Percentiles rank a stretch among this genome's conserved stretches.
Conservation (phyloP, 2,329 filamentous ascomycete genomes). For the Clarireedia sp. region DNA sequence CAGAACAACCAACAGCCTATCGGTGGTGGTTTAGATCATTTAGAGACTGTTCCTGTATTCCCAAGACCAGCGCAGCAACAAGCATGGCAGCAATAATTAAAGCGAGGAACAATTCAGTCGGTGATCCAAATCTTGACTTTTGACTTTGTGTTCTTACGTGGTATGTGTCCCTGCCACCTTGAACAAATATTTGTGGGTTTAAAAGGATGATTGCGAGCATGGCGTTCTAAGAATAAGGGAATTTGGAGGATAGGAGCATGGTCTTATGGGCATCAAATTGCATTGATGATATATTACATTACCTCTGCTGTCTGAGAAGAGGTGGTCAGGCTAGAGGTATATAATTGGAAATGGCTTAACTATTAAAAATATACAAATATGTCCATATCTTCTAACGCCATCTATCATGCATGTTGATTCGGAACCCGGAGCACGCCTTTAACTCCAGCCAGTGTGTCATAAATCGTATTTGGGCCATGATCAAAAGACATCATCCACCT, state of each 20-base stretch:
- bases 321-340: slow-evolving; percentile 12
- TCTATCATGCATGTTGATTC: no score
- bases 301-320: slow-evolving; percentile 7
- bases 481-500: slow-evolving; percentile 41
- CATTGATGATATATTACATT: slow-evolving; percentile 22
- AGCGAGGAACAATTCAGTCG: neutral
- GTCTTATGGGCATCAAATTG: slow-evolving; percentile 16
- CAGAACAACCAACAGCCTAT: slow-evolving; percentile 72
- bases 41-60: slow-evolving; percentile 78
- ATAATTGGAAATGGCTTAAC: slow-evolving; percentile 6
- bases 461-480: neutral
- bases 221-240: slow-evolving; percentile 24
- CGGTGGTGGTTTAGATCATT: slow-evolving; percentile 69
- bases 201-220: slow-evolving; percentile 21
- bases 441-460: neutral
- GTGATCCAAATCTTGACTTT: neutral
- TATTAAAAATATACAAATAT: slow-evolving; percentile 2
- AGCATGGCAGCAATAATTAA: slow-evolving; percentile 44
- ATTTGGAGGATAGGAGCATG: slow-evolving; percentile 6
- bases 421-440: no score
- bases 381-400: neutral
- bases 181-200: slow-evolving; percentile 7
- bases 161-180: neutral
- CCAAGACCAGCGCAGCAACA: slow-evolving; percentile 64
- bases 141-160: slow-evolving; percentile 1